Evolutionary conservation across 2,329 filamentous ascomycete species (phyloP).

Genomic region (Nemania diffusa): DNA sequence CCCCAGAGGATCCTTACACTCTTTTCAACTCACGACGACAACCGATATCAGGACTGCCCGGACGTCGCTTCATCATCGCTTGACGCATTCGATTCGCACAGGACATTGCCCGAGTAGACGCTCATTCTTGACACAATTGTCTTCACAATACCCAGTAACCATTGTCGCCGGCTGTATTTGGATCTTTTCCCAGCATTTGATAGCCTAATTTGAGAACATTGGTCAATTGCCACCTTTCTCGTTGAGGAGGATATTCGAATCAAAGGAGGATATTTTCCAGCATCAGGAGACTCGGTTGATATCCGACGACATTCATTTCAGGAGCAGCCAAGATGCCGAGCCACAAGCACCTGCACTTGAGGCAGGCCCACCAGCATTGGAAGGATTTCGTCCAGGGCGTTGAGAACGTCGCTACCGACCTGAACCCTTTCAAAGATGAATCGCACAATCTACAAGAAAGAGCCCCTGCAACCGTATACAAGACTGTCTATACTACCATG

Average conservation of each 20-base stretch:
- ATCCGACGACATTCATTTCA: neutral
- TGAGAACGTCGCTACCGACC: constrained; percentile 45
- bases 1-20: constrained; percentile 40
- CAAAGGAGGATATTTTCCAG: constrained; percentile 14
- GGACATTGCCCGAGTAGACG: constrained; percentile 37
- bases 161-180: neutral
- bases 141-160: constrained; percentile 16
- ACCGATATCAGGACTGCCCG: constrained; percentile 17
- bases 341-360: constrained; percentile 44
- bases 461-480: constrained; percentile 48
- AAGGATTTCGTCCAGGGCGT: constrained; percentile 44
- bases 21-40: constrained; percentile 34
- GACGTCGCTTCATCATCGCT: constrained; percentile 30
- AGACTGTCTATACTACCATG: constrained; percentile 57
- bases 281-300: constrained; percentile 2
- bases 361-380: constrained; percentile 40
- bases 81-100: constrained; percentile 38
- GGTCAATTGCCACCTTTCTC: constrained; percentile 10
- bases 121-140: constrained; percentile 33
- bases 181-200: constrained; percentile 1
- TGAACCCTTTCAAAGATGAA: constrained; percentile 43
- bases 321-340: constrained; percentile 29
- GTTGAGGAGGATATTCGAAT: constrained; percentile 13
- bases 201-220: constrained; percentile 1
- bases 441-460: constrained; percentile 35